Evolutionary conservation across 176 grass and related monocot species (phyloP), one percentile per base, ranked within the genome.

Genomic region (Hordeum vulgare): DNA sequence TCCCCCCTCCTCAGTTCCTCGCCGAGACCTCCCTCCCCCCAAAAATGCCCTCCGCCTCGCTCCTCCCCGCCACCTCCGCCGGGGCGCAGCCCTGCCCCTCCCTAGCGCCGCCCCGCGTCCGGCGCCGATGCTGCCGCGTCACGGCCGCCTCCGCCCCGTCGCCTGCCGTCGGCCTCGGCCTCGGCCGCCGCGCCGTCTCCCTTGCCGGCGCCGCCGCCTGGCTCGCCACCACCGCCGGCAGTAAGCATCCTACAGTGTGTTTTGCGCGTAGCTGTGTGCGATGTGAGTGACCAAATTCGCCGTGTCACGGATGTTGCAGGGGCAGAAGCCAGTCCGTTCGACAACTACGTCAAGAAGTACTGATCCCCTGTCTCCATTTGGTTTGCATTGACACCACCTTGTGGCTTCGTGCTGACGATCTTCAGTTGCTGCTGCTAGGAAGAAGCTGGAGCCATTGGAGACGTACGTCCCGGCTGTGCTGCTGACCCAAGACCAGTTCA

Each of bases 381-480:
- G 11, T 74, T 56, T 71, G 29, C 39, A 13, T 53, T 37, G 28
- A 23, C 80, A 13, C 11, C 29, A 29, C 9, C 31, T 71, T 42
- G 8, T 26, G 53, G 54, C 15, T 61, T 63, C 40, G n/a, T 28
- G 67, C 20, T 54, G 67, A 12, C 7, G 67, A 12, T 6, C n/a
- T 8, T 68, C 33, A 88, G 71, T 63, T 74, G 49, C 6, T 59
- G 9, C 10, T 79, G 78, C 26, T 45, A 98, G 95, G 88, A 98
- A 98, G 89, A 98, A 93, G 85, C 74, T 98, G 82, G 95, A 98
- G 81, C 95, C 95, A 5, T 28, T 98, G 54, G 95, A 95, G 74
- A 75, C 86, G 58, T 98, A 98, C 47, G 88, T 93, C 39, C 95
- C 95, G 9, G 90, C 92, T 15, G 92, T 98, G 28, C 76, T 98